Evolutionary conservation across 2,329 filamentous ascomycete species (phyloP).

Genomic region (Sclerotinia trifoliorum): DNA sequence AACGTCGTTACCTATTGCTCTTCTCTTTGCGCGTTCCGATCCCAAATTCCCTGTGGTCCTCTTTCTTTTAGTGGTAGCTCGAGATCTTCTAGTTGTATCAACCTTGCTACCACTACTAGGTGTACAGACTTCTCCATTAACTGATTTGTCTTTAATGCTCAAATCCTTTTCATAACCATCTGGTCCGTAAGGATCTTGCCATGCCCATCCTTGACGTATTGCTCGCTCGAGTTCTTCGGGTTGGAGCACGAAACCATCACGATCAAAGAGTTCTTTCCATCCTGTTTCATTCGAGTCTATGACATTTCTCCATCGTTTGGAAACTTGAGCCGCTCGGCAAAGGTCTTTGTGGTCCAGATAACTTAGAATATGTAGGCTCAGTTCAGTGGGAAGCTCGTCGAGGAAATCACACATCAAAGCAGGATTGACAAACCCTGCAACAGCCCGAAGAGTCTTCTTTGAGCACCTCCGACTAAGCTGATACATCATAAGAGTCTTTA

Average conservation of each 20-base stretch:
- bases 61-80: slow-evolving; percentile 40
- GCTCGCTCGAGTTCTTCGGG: slow-evolving; percentile 81
- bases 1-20: slow-evolving; percentile 36
- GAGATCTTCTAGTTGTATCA: slow-evolving; percentile 29
- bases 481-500: slow-evolving; percentile 97
- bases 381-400: slow-evolving; percentile 75
- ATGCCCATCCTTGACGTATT: slow-evolving; percentile 91
- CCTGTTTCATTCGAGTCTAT: slow-evolving; percentile 91
- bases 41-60: slow-evolving; percentile 29
- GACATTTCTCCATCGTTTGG: slow-evolving; percentile 87
- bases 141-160: slow-evolving; percentile 52
- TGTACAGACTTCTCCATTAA: slow-evolving; percentile 49
- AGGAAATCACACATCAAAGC: slow-evolving; percentile 94
- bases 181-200: slow-evolving; percentile 80
- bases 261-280: slow-evolving; percentile 90
- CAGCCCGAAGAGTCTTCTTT: slow-evolving; percentile 82
- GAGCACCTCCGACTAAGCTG: slow-evolving; percentile 87
- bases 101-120: slow-evolving; percentile 23
- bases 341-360: slow-evolving; percentile 84
- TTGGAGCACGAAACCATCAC: slow-evolving; percentile 76
- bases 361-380: slow-evolving; percentile 82
- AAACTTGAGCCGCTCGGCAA: slow-evolving; percentile 88
- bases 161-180: slow-evolving; percentile 80
- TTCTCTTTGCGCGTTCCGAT: slow-evolving; percentile 37
- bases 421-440: slow-evolving; percentile 89